Evolutionary conservation across 2,329 filamentous ascomycete species (phyloP).

Genomic region (Sporothrix pallida): DNA sequence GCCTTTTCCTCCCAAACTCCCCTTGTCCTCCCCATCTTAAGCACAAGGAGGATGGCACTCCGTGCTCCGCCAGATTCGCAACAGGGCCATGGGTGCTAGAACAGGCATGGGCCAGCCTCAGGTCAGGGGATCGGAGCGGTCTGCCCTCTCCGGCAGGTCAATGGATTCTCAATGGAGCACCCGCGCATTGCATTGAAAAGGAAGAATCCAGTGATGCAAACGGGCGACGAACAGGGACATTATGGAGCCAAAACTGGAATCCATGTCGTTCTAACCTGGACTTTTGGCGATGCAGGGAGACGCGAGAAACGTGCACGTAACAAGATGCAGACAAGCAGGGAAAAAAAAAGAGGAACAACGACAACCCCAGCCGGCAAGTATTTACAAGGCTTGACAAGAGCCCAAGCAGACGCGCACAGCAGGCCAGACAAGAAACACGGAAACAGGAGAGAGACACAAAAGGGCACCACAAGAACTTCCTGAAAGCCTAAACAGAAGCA

Average conservation of each 20-base stretch:
- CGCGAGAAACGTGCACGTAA: constrained; percentile 18
- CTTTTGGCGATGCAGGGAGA: constrained; percentile 15
- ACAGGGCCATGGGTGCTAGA: constrained; percentile 5
- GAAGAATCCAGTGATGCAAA: constrained; percentile 1
- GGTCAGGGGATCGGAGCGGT: constrained; percentile 20
- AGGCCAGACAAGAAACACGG: constrained; percentile 16
- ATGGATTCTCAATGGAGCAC: no score
- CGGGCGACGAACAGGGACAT: not conserved
- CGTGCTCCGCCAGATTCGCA: constrained; percentile 23
- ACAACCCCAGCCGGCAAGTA: not conserved
- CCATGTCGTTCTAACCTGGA: not conserved
- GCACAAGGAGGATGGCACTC: constrained; percentile 28
- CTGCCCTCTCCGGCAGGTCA: constrained; percentile 8
- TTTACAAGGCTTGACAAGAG: not conserved
- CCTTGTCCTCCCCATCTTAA: constrained; percentile 3
- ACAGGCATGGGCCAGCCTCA: not conserved
- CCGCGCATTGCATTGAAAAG: constrained; percentile 7
- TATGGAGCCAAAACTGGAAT: constrained; percentile 8
- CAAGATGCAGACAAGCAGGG: not conserved
- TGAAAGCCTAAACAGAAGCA: not conserved
- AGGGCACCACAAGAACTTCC: not conserved
- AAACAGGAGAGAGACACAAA: constrained; percentile 3
- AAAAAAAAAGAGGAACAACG: not conserved
- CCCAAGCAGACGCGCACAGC: not conserved
- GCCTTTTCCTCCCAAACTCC: not conserved